phyloP scores from a whole-genome alignment of 495 filamentous ascomycete genomes.

The Aspergillus steynii region DNA sequence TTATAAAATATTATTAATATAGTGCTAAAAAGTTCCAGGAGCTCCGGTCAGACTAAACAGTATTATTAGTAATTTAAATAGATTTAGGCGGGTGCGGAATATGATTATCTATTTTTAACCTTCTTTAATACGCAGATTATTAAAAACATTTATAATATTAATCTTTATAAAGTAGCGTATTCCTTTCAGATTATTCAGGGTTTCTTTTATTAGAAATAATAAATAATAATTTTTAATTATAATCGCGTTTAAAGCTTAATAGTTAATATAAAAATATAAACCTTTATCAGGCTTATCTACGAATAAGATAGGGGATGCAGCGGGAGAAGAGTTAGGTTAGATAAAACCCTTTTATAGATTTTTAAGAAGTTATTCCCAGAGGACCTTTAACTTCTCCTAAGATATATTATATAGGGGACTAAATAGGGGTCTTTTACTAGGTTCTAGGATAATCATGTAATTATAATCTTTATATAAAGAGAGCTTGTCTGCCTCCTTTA shows the following conservation, averaged over 20 bases:
- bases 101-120: slow-evolving; percentile 9
- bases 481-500: too few relatives aligned
- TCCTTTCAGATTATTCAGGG: too few relatives aligned
- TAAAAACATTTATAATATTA: neutral
- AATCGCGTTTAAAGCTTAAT: too few relatives aligned
- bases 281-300: neutral
- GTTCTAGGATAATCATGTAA: too few relatives aligned
- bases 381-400: neutral
- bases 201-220: too few relatives aligned
- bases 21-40: neutral
- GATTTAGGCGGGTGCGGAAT: neutral
- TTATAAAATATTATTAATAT: neutral
- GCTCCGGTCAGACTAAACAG: neutral
- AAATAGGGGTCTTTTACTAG: neutral
- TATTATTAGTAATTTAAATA: neutral
- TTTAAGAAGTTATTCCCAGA: neutral
- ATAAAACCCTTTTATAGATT: neutral
- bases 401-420: neutral
- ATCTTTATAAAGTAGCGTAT: too few relatives aligned
- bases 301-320: slow-evolving; percentile 1
- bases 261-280: too few relatives aligned
- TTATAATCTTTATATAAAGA: too few relatives aligned
- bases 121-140: slow-evolving; percentile 3
- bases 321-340: neutral
- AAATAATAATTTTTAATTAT: too few relatives aligned